These are phyloP conservation scores for Pythium vanterpoolii DNA, from an alignment of 352 stramenopile genomes.

Conservation along the genomic window DNA sequence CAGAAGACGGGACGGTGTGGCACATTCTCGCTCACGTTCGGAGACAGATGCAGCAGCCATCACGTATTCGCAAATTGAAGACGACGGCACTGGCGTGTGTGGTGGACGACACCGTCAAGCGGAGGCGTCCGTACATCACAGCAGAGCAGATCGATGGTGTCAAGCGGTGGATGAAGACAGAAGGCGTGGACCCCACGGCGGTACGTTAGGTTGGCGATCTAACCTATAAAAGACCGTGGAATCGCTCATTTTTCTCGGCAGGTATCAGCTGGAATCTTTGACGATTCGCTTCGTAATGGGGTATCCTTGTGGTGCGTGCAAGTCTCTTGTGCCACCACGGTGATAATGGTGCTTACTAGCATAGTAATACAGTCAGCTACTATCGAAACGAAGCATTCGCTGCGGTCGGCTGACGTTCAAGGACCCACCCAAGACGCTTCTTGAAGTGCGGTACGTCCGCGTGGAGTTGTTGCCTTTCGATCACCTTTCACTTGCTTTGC, in stretches of 20 bases:
- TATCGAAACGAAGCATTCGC: not conserved
- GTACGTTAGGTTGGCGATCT: constrained; percentile 15
- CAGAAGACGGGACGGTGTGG: not conserved
- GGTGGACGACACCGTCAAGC: not conserved
- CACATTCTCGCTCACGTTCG: constrained; percentile 1
- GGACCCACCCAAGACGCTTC: constrained; percentile 11
- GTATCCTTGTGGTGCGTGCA: constrained; percentile 34
- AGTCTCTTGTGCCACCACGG: not conserved
- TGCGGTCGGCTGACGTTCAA: not conserved
- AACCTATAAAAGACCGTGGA: not conserved
- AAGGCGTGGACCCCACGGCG: constrained; percentile 8
- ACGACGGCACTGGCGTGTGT: not conserved
- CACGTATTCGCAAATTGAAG: not conserved
- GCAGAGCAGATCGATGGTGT: constrained; percentile 26
- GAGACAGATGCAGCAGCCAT: not conserved
- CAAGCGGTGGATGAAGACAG: constrained; percentile 22
- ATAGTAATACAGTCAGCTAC: constrained; percentile 6
- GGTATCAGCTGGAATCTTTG: constrained; percentile 22
- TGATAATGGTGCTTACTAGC: not conserved
- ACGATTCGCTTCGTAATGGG: constrained; percentile 39
- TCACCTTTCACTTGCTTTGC: too few relatives aligned
- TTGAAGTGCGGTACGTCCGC: constrained; percentile 16
- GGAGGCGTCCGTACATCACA: constrained; percentile 25
- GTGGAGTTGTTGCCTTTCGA: not conserved
- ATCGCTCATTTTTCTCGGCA: not conserved